A percentile compares a stretch with the other conserved stretches of the same genome.
These are phyloP conservation scores for Suillus subalutaceus DNA, from an alignment of 768 basidiomycete species.

Conservation along the genomic window DNA sequence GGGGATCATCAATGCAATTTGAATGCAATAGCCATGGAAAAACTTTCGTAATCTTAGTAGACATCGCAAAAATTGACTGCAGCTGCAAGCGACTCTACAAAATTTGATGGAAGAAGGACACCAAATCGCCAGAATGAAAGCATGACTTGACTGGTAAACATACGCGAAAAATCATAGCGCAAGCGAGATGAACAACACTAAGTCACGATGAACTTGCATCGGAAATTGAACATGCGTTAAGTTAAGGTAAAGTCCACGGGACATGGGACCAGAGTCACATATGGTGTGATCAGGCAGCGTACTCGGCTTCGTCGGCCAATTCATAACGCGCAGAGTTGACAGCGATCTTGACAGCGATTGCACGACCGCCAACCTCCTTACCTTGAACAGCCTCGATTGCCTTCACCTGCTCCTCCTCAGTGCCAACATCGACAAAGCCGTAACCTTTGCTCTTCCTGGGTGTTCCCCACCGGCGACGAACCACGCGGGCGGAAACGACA, in stretches of 20 bases:
- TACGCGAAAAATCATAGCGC: conserved; percentile 41
- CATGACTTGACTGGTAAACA: conserved; percentile 36
- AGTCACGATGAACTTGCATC: conserved; percentile 32
- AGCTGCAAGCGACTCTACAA: conserved; percentile 34
- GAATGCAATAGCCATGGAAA: conserved; percentile 27
- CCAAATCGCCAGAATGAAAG: conserved; percentile 44
- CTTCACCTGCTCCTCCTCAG: conserved; percentile 87
- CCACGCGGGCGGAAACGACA: conserved; percentile 87
- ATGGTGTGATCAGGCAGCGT: conserved; percentile 27
- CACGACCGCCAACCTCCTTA: conserved; percentile 83
- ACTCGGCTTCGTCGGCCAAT: conserved; percentile 39
- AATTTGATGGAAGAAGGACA: conserved; percentile 34
- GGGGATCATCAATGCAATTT: conserved; percentile 20
- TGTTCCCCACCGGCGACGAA: conserved; percentile 81
- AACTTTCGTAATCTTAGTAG: conserved; percentile 27
- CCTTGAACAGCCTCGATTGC: conserved; percentile 87
- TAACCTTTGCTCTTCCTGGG: conserved; percentile 94
- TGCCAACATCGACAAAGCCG: conserved; percentile 95
- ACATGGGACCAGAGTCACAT: conserved; percentile 23
- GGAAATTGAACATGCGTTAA: conserved; percentile 25
- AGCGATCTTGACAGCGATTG: conserved; percentile 93
- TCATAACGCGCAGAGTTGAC: conserved; percentile 78
- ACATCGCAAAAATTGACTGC: conserved; percentile 29
- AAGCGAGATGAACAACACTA: conserved; percentile 32
- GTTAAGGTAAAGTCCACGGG: conserved; percentile 30